phyloP scores from a whole-genome alignment of 805 yeast genomes.

The Pichia occidentalis region DNA sequence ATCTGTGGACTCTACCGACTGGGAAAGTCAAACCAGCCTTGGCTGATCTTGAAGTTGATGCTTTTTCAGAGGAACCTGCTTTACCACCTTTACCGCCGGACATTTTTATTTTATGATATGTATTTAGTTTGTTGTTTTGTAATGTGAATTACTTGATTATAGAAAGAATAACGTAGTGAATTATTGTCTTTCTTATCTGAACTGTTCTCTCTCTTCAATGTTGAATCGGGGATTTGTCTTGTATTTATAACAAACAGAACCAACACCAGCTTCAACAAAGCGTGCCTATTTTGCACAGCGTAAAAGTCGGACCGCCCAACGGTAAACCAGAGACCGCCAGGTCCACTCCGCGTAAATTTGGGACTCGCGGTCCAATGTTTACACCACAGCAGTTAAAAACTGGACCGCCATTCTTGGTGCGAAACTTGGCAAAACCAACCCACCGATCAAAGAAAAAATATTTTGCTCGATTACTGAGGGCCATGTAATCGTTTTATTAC shows the following conservation, averaged over 20 bases:
- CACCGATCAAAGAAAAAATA: slow-evolving; percentile 1
- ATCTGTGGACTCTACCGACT: slow-evolving; percentile 98
- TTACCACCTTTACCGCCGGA: slow-evolving; percentile 84
- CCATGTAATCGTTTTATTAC: slow-evolving; percentile 9
- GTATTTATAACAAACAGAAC: slow-evolving; percentile 14
- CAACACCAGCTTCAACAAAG: too few species aligned
- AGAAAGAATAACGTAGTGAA: neutral
- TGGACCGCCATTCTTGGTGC: slow-evolving; percentile 16
- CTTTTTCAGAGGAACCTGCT: slow-evolving; percentile 92
- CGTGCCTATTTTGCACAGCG: slow-evolving; percentile 7
- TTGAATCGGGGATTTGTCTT: slow-evolving; percentile 2
- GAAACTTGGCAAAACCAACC: slow-evolving; percentile 4
- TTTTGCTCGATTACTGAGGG: slow-evolving; percentile 10
- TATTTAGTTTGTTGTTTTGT: neutral
- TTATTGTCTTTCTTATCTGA: too few species aligned
- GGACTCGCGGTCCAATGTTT: slow-evolving; percentile 14
- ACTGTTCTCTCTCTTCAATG: too few species aligned
- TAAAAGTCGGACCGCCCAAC: neutral
- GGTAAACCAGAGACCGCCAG: slow-evolving; percentile 3
- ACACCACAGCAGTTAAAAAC: slow-evolving; percentile 17
- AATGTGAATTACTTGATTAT: too few species aligned
- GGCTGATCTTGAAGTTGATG: slow-evolving; percentile 96
- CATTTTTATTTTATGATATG: slow-evolving; percentile 26
- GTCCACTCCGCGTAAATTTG: neutral
- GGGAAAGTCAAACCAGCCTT: slow-evolving; percentile 99